These are phyloP conservation scores for Neovahlkampfia damariscottae DNA, from an alignment of 78 protist species.

Conservation along the genomic window DNA sequence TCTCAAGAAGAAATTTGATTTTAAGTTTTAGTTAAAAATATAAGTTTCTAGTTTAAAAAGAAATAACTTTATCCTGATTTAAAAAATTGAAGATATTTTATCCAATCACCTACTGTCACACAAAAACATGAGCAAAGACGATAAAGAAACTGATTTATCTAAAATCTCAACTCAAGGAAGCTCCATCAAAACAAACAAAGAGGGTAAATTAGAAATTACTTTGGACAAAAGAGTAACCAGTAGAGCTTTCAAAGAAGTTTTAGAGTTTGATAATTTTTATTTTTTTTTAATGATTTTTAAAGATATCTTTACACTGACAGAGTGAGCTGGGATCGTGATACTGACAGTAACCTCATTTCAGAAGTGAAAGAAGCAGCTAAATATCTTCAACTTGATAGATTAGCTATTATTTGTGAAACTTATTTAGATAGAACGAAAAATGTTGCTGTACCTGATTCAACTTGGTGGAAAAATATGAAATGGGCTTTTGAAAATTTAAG, in stretches of 20 bases:
- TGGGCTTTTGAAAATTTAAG: not conserved
- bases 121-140: not conserved
- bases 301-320: not conserved
- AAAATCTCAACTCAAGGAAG: not conserved
- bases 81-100: not conserved
- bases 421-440: not conserved
- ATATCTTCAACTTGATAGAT: not conserved
- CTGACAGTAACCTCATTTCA: not conserved
- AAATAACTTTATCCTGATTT: too few relatives aligned
- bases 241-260: not conserved
- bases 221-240: not conserved
- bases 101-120: not conserved
- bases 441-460: not conserved
- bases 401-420: not conserved
- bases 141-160: not conserved
- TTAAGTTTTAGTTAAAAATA: too few relatives aligned
- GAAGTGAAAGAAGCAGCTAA: not conserved
- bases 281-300: too few relatives aligned
- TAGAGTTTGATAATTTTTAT: too few relatives aligned
- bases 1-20: too few relatives aligned
- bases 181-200: too few relatives aligned
- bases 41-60: too few relatives aligned
- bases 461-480: not conserved
- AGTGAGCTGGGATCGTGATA: not conserved
- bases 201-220: not conserved